Evolutionary conservation across 2,329 filamentous ascomycete species (phyloP).

Genomic region (Sclerotinia glacialis): DNA sequence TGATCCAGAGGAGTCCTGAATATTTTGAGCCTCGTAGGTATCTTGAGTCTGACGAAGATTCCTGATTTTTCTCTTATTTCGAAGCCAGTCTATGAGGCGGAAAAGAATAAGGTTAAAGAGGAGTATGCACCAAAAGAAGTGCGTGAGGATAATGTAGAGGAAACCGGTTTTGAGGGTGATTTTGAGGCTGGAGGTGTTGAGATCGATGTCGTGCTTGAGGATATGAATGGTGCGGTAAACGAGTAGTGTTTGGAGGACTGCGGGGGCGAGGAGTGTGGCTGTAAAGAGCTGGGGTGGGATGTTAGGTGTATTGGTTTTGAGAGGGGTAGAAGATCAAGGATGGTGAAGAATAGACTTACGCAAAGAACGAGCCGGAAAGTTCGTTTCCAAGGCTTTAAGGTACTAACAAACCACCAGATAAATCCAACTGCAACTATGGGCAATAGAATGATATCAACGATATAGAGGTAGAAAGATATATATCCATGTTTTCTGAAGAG

Average conservation of each 20-base stretch:
- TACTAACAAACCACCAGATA: slow-evolving; percentile 13
- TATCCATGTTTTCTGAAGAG: slow-evolving; percentile 10
- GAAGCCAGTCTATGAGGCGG: slow-evolving; percentile 6
- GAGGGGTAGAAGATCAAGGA: not conserved
- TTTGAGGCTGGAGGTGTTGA: not conserved
- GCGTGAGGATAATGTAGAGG: not conserved
- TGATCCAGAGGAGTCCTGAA: not conserved
- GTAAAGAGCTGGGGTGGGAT: not conserved
- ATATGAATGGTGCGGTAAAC: not conserved
- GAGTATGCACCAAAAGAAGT: not conserved
- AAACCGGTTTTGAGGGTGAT: not conserved
- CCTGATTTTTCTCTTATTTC: not conserved
- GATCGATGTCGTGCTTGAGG: not conserved
- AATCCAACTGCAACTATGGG: not conserved
- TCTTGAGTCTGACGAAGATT: not conserved
- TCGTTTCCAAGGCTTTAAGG: not conserved
- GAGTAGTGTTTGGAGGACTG: slow-evolving; percentile 3
- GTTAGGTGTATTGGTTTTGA: not conserved
- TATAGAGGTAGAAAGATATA: slow-evolving; percentile 1
- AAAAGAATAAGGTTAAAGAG: slow-evolving; percentile 2
- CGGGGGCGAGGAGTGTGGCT: not conserved
- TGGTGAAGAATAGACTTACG: not conserved
- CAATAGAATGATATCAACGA: not conserved
- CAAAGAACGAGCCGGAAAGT: slow-evolving; percentile 7
- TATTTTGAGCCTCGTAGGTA: not conserved